Base-by-base conservation (phyloP, 495 filamentous ascomycete genomes). In the Hypoxylon perforatum region DNA sequence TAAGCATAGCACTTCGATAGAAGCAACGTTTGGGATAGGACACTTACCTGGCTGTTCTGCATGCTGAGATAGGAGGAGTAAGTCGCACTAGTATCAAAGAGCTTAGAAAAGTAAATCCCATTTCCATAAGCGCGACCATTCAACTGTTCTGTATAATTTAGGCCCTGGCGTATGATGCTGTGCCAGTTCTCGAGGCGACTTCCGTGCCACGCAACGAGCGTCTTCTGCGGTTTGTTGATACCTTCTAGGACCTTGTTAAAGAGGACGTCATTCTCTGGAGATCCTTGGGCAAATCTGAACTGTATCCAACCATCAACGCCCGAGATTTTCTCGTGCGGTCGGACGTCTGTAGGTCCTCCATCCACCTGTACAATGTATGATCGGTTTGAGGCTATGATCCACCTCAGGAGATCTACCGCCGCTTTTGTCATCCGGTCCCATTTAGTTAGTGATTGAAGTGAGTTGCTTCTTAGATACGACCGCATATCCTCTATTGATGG, bases 381-480 rank as follows among this genome's bases (percentile, higher is more conserved):
- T 36, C 92, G 82, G 70, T 97, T 97, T 0, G 93, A 96, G 1
- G 92, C 91, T 53, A 98, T 88, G 62, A 98, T 91, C 94, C 94
- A 97, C 58, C 91, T 85, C 15, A 97, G 80, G 5, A 96, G 71
- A 23, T 87, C 85, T 4, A 92, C 72, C 1, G 90, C 87, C 6
- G 91, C 81, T 3, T 88, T 89, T 1, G 87, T 85, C 10, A 97
- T 80, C 0, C 86, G 79, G 0, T 76, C 70, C 91, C 92, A 96
- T 10, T 78, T 76, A 21, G 78, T 76, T 21, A 97, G 78, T 38
- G 67, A 67, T 15, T 60, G 78, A 41, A 76, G 77, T 18, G 64
- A 76, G 52, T 73, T 71, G 6, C 65, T 62, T 39, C 73, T 62
- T 17, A 97, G 78, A 67, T 85, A 95, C 0, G 72, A 52, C 54